Conservation (phyloP, 2,329 filamentous ascomycete genomes). For the Colletotrichum sp. region DNA sequence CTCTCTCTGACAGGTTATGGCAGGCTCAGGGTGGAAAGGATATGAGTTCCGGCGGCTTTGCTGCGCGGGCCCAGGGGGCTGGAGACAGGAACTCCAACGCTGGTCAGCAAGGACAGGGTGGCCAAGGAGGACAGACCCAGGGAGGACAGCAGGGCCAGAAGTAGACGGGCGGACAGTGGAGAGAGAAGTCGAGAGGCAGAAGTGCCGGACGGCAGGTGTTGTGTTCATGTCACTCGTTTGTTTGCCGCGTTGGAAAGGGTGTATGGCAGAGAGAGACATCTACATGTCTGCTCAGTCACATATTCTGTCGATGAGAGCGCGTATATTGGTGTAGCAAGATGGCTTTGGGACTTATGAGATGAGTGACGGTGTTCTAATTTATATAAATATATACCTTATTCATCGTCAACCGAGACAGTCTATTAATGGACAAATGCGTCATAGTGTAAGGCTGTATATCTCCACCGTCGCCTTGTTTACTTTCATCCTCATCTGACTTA, state of each 20-base stretch:
- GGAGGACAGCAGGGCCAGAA: neutral
- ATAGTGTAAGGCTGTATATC: neutral
- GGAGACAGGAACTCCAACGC: neutral
- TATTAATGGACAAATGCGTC: accelerated
- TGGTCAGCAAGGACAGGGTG: neutral
- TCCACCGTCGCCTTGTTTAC: accelerated
- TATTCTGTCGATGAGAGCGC: neutral
- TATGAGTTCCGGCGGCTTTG: neutral
- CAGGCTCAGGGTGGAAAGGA: neutral
- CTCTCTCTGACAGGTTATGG: accelerated
- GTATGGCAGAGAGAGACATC: neutral
- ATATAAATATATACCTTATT: neutral
- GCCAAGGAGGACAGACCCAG: neutral
- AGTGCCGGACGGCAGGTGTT: neutral
- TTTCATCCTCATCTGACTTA: neutral
- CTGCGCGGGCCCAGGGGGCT: neutral
- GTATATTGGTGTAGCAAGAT: neutral
- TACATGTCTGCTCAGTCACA: neutral
- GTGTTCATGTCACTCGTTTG: neutral
- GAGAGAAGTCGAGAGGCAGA: neutral
- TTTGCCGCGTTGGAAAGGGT: neutral
- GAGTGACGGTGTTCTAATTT: neutral
- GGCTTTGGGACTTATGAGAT: neutral
- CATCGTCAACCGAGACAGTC: neutral
- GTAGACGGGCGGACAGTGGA: neutral